Evolutionary conservation across 805 yeast genomes (phyloP), one percentile per base, ranked within the genome.

Genomic region (Ogataea angusta): DNA sequence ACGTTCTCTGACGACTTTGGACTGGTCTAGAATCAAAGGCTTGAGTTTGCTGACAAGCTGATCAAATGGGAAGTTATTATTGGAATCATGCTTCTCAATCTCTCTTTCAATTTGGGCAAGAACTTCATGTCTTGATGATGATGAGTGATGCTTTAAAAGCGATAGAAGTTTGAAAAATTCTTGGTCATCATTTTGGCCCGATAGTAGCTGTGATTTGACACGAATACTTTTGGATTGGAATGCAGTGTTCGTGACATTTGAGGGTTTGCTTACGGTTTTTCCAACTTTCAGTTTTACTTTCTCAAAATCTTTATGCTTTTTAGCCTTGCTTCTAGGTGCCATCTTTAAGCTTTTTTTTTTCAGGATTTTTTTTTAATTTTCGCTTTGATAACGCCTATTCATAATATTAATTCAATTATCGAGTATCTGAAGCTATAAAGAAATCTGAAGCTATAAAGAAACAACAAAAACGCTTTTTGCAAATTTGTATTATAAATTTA

Each of bases 241-340:
- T 0, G 95, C 82, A 0, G 95, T 87, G 51, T 85, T 91, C 4
- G 99, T 93, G 43, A 73, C 77, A 57, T 88, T 87, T 14, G 79
- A 76, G 5, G 89, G 79, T 47, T 77, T 78, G 5, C 80, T 78
- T 14, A 78, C 76, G 2, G 83, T 69, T 62, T 93, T 93, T 42
- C 99, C 99, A 24, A 93, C 97, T 55, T 75, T 83, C 38, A 93
- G 74, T 68, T 87, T 91, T 44, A 79, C 71, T 61, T 88, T 88
- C 55, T 66, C 72, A 59, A 85, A 85, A 56, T 85, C 95, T 63
- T 82, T 83, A 57, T 70, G 72, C 67, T 83, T 85, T 46, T 81
- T 81, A 30, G 70, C 65, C 64, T 68, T 73, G 66, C 69, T 73
- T 52, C 62, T 76, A 32, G 79, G 78, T 51, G 59, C 76, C 80